Percentiles rank a stretch among this genome's conserved stretches.
phyloP scores from a whole-genome alignment of 179 eudicot species.

The Monotropa hypopitys region DNA sequence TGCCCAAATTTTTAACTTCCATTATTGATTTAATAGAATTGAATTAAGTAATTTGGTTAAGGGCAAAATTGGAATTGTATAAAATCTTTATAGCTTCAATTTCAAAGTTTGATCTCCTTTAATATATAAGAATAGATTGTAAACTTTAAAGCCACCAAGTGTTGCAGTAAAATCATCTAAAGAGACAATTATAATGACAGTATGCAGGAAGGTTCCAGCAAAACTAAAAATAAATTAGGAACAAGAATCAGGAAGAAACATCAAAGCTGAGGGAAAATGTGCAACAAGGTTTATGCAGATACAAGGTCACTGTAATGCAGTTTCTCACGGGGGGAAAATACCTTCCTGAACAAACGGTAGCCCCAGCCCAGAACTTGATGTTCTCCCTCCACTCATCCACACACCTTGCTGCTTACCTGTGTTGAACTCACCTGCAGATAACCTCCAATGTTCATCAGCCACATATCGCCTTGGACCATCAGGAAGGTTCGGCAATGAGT shows the following conservation, averaged over 20 bases:
- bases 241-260: not conserved
- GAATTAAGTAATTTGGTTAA: too few relatives aligned
- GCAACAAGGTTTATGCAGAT: not conserved
- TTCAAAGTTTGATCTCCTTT: too few relatives aligned
- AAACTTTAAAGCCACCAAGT: not conserved
- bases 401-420: slow-evolving; percentile 33
- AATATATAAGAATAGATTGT: too few relatives aligned
- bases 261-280: not conserved
- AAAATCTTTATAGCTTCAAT: too few relatives aligned
- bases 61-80: too few relatives aligned
- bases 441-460: slow-evolving; percentile 62
- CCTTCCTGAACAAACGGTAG: slow-evolving; percentile 50
- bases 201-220: not conserved
- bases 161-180: not conserved
- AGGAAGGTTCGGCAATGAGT: slow-evolving; percentile 33
- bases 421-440: slow-evolving; percentile 41
- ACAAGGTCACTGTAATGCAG: not conserved
- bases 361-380: slow-evolving; percentile 23
- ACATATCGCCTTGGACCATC: slow-evolving; percentile 44
- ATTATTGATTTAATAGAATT: too few relatives aligned
- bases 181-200: not conserved
- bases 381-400: slow-evolving; percentile 56
- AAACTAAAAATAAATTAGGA: not conserved
- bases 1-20: too few relatives aligned
- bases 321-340: slow-evolving; percentile 10